Conservation (phyloP, 2,329 filamentous ascomycete genomes). For the Monosporascus sp. region DNA sequence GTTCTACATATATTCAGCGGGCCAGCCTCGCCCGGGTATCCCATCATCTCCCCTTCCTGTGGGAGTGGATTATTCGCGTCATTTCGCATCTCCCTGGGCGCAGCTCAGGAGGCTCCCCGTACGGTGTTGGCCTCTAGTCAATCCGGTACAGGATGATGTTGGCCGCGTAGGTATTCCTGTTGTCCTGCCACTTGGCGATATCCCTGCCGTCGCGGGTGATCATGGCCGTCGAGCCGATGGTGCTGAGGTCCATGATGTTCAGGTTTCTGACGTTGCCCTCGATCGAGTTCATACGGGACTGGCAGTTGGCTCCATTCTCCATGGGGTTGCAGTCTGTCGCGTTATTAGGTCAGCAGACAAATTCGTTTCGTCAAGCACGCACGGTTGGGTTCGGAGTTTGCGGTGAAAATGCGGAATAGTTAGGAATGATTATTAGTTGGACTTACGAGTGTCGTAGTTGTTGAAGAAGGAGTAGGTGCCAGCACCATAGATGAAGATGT, state of each 20-base stretch:
- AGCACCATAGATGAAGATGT: slow-evolving; percentile 51
- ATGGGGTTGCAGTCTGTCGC: slow-evolving; percentile 28
- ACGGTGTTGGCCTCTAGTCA: slow-evolving; percentile 9
- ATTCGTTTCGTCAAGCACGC: background rate
- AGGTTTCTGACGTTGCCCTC: slow-evolving; percentile 29
- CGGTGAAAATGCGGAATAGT: too few species aligned
- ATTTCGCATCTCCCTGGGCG: too few species aligned
- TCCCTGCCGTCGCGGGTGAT: slow-evolving; percentile 27
- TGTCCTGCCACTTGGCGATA: slow-evolving; percentile 25
- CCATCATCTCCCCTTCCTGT: too few species aligned
- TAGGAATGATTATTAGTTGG: too few species aligned
- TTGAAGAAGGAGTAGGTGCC: slow-evolving; percentile 59
- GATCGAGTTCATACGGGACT: slow-evolving; percentile 33
- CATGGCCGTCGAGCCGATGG: slow-evolving; percentile 37
- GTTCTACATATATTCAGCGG: too few species aligned
- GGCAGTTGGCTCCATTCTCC: slow-evolving; percentile 32
- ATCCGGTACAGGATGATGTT: slow-evolving; percentile 27
- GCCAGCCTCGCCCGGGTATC: too few species aligned
- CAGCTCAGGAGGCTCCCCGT: too few species aligned
- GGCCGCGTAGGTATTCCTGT: slow-evolving; percentile 25
- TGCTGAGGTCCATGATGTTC: slow-evolving; percentile 42
- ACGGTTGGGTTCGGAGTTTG: too few species aligned
- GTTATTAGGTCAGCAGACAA: background rate
- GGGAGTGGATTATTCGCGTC: too few species aligned
- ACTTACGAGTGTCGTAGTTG: slow-evolving; percentile 44